Evolutionary conservation across 257 asterid species (phyloP), one percentile per base, ranked within the genome.

Genomic region (Linaria vulgaris): DNA sequence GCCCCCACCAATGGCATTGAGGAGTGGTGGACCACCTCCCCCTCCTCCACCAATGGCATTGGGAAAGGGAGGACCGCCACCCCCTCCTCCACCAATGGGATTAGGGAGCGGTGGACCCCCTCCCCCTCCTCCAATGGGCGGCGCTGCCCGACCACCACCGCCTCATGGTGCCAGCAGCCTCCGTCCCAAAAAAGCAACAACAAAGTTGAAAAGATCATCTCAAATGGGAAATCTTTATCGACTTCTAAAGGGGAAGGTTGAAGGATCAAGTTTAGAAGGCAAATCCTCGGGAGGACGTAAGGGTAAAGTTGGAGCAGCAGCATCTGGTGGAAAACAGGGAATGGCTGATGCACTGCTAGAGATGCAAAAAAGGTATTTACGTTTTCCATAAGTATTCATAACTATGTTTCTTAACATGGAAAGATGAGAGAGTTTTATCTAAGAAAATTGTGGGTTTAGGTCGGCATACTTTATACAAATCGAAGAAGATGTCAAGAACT

Each of bases 331-430:
- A 16, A 87, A 89, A 72, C 88, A 82, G 48, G 95, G 97, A 43
- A 88, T 88, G 97, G 97, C 97, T 34, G 98, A 91, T 85, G 98
- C 98, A 63, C 79, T 91, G 57, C 97, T 96, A 43, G 98, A 91
- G 80, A 88, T 91, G 90, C 85, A 95, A 44, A 91, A 91, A 77
- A 83, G 95, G 98, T 84, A 74, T 20, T 23, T 14, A 3, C 30
- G 11, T 43, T 3, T 41, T n/a, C 31, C 31, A 43, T 31, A 27
- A 27, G 3, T 27, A 27, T 16, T 19, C 53, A 49, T 16, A 7
- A 9, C 48, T 47, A 16, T 22, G 34, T 25, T 41, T 41, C 46
- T 24, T 12, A 22, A n/a, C 23, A 22, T 17, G 14, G 19, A 15
- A 41, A 41, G 9, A 34, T 12, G 21, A 19, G 34, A 8, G 21